Evolutionary conservation across 495 filamentous ascomycete species (phyloP), one percentile per base, ranked within the genome.

Genomic region (Antarctomyces pellizariae): DNA sequence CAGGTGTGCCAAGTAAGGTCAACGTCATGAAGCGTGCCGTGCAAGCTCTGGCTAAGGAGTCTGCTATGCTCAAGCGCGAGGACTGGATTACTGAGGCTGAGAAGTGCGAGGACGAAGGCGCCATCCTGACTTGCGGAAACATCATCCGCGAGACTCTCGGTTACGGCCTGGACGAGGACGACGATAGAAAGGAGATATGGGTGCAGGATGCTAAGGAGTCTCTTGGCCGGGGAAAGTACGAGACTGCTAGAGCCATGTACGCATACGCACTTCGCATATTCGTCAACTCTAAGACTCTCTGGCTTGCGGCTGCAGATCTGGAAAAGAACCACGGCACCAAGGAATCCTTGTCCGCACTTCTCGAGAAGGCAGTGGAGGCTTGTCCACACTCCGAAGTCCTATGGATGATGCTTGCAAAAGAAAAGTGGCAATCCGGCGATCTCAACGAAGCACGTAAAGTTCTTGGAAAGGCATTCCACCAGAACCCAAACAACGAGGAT

Each of bases 41-140:
- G 11, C 76, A 86, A 42, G 71, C 78, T n/a, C 59, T 99, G 12
- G 79, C 72, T 11, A 72, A 72, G 35, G 79, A 90, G 33, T 82
- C 79, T 19, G 86, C 86, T 7, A 95, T 99, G 86, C 56, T 84
- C 21, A 84, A 89, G 43, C 69, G 86, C 22, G 86, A 99, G 38
- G 83, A 93, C 36, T 99, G 86, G 86, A 84, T 99, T 22, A 59
- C 64, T 2, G 79, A 95, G 47, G 89, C 86, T 0, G 83, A 95
- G 45, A 79, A 74, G 36, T 91, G 86, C 45, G 86, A 99, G 49
- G 72, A 76, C 22, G 86, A 95, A 44, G 82, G 76, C 9, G 83
- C 80, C 7, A 53, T 80, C 4, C 57, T 83, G 24, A 92, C 89
- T 0, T 90, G 79, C 39, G 65, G 64, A 30, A 70, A 71, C 16